These are phyloP conservation scores for Phaeosphaeriaceae sp. DNA, from an alignment of 2,329 filamentous ascomycete genomes.

Conservation along the genomic window DNA sequence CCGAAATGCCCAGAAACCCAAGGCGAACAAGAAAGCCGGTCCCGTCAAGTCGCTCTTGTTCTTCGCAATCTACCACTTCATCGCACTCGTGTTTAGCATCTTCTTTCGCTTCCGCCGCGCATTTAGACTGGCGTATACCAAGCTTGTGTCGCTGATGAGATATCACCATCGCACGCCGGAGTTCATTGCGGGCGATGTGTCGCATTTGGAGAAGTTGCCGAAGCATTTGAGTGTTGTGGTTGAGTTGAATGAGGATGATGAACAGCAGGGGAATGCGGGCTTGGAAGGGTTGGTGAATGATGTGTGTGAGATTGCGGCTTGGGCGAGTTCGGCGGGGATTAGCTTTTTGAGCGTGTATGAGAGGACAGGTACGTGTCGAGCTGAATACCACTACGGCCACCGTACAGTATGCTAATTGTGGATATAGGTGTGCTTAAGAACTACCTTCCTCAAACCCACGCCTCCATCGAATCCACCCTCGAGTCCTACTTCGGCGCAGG, in stretches of 20 bases:
- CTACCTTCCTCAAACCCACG: constrained; percentile 85
- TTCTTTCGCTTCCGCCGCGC: constrained; percentile 83
- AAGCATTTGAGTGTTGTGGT: constrained; percentile 89
- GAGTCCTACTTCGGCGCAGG: constrained; percentile 82
- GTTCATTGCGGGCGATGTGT: constrained; percentile 87
- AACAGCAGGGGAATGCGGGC: constrained; percentile 71
- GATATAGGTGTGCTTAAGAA: constrained; percentile 81
- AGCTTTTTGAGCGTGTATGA: constrained; percentile 91
- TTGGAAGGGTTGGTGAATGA: constrained; percentile 88
- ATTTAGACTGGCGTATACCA: constrained; percentile 80
- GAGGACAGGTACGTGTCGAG: constrained; percentile 73
- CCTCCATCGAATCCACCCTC: constrained; percentile 79
- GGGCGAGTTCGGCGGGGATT: constrained; percentile 91
- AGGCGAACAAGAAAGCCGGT: constrained; percentile 55
- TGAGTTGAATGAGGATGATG: constrained; percentile 70
- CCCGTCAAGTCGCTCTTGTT: constrained; percentile 71
- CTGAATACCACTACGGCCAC: not conserved
- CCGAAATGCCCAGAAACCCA: constrained; percentile 19
- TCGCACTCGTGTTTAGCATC: constrained; percentile 86
- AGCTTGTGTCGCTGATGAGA: constrained; percentile 81
- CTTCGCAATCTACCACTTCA: constrained; percentile 70
- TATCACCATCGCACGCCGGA: constrained; percentile 97
- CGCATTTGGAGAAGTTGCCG: constrained; percentile 75
- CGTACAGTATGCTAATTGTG: not conserved
- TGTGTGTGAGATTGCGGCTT: constrained; percentile 88